Conservation (phyloP, 768 basidiomycete species). For the Suillus plorans region DNA sequence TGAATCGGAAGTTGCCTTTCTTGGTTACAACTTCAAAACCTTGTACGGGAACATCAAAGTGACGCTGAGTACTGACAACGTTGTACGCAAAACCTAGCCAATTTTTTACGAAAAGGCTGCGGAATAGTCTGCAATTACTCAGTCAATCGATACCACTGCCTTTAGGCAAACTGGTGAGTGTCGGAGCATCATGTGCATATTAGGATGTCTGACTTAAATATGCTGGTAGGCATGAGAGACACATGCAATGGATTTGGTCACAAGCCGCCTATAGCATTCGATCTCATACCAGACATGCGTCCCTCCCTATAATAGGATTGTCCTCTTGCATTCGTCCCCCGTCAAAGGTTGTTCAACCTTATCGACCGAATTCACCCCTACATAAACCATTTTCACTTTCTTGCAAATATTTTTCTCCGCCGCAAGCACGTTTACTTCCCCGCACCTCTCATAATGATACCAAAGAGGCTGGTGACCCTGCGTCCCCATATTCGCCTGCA, state of each 20-base stretch:
- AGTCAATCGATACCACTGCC: not conserved
- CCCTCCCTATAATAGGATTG: not conserved
- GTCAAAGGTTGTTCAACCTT: not conserved
- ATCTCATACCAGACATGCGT: slow-evolving; percentile 14
- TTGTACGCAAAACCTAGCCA: not conserved
- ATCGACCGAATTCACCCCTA: slow-evolving; percentile 3
- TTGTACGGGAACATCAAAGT: not conserved
- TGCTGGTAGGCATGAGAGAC: slow-evolving; percentile 52
- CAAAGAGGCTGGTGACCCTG: not conserved
- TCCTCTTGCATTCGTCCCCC: not conserved
- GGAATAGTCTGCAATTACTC: not conserved
- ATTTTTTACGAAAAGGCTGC: not conserved
- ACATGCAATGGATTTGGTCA: slow-evolving; percentile 72
- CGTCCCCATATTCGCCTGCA: not conserved
- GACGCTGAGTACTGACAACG: not conserved
- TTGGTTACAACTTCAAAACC: not conserved
- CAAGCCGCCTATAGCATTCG: slow-evolving; percentile 47
- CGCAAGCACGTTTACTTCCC: slow-evolving; percentile 10
- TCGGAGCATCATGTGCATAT: not conserved
- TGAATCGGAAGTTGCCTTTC: not conserved
- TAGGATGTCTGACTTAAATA: slow-evolving; percentile 4
- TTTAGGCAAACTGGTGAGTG: slow-evolving; percentile 25
- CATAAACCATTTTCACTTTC: slow-evolving; percentile 12
- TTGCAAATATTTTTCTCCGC: slow-evolving; percentile 1
- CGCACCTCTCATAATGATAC: not conserved